These are phyloP conservation scores for Ustilago trichophora DNA, from an alignment of 1,284 basidiomycete species.

Conservation along the genomic window DNA sequence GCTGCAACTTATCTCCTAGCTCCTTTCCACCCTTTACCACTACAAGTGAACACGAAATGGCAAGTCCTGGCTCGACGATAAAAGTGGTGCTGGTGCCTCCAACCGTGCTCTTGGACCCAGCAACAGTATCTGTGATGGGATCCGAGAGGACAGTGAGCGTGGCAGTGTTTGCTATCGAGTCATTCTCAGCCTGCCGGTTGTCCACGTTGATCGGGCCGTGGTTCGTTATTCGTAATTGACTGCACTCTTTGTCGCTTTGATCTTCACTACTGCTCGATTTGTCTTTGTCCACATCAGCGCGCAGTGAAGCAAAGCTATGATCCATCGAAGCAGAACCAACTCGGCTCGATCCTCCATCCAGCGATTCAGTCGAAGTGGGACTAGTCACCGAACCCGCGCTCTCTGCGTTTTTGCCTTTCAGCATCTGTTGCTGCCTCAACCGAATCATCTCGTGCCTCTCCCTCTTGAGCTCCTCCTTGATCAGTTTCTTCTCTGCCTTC, in stretches of 20 bases:
- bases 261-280: not conserved
- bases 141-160: conserved; percentile 23
- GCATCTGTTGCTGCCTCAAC: conserved; percentile 16
- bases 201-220: conserved; percentile 9
- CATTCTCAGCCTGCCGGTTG: not conserved
- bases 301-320: conserved; percentile 1
- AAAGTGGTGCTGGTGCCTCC: conserved; percentile 15
- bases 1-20: not conserved
- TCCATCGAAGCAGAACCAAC: not conserved
- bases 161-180: conserved; percentile 13
- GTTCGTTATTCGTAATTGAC: not conserved
- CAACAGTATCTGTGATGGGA: not conserved
- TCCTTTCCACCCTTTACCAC: conserved; percentile 7
- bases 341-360: not conserved
- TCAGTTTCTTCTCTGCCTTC: conserved; percentile 23
- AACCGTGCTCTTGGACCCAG: not conserved
- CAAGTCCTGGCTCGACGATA: conserved; percentile 13
- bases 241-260: no score
- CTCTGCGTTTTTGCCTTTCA: not conserved
- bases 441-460: conserved; percentile 13
- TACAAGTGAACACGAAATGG: conserved; percentile 19
- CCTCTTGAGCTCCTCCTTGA: conserved; percentile 21
- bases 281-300: not conserved
- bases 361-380: not conserved
- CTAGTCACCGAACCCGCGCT: not conserved